Base-by-base conservation (phyloP, 352 stramenopile species). In the Phytophthora aleatoria region DNA sequence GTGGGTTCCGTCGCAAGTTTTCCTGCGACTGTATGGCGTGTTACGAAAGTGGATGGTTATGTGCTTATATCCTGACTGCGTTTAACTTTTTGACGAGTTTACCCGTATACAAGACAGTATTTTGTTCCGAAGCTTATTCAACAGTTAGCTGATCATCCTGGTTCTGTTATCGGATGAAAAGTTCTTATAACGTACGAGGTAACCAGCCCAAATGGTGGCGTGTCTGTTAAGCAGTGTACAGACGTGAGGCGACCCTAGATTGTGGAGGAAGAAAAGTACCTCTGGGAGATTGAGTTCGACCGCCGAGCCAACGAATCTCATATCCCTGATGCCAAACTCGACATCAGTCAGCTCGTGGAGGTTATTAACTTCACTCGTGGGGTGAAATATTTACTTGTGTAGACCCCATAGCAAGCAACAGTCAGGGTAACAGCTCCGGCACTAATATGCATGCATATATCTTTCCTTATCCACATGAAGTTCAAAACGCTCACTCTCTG, bases 361-460 rank as follows among this genome's bases (percentile, higher is more conserved):
- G 6, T 43, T 43, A 43, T 43, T 43, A 43, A 43, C 38, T 43
- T 43, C 38, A 43, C 38, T 43, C 38, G 38, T 20, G 8, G 38
- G 1, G 38, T 11, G 3, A 16, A 11, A 12, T 43, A 43, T 8
- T 11, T 7, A 24, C 38, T 43, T 20, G 38, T 43, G 38, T 43
- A 43, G 38, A 43, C 16, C 16, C 16, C 16, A 20, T 20, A 20
- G 16, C 16, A 20, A 20, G 16, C 16, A 20, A 20, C 16, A 20
- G 16, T 0, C 16, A 20, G 16, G 16, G 16, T 0, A 20, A 20
- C 16, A 20, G 16, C 16, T 20, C 16, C 16, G 16, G 16, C 16
- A 20, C 16, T 20, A 20, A 20, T 20, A 20, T 20, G 16, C 16
- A 20, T 20, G 16, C 16, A 20, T 20, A 20, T 20, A 20, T 20